Conservation (phyloP, 1,139 yeast species). For the Lodderomyces jiufengensis region DNA sequence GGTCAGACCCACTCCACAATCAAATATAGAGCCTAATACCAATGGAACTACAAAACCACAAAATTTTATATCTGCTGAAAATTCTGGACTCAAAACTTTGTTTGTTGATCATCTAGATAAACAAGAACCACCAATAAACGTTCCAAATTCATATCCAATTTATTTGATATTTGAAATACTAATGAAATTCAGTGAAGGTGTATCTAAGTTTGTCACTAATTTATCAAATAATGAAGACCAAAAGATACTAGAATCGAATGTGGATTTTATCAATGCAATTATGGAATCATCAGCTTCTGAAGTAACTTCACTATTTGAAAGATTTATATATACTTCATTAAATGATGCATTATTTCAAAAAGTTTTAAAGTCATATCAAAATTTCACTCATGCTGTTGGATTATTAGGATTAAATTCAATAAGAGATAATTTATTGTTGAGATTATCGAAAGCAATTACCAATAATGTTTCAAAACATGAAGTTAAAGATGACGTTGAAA, state of each 20-base stretch:
- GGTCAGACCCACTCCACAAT: slow-evolving; percentile 21
- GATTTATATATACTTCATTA: slow-evolving; percentile 59
- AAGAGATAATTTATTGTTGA: slow-evolving; percentile 56
- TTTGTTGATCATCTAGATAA: slow-evolving; percentile 78
- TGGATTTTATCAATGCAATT: slow-evolving; percentile 38
- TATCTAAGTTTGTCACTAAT: slow-evolving; percentile 52
- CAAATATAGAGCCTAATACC: slow-evolving; percentile 3
- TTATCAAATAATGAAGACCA: slow-evolving; percentile 29
- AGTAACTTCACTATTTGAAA: slow-evolving; percentile 44
- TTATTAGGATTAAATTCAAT: slow-evolving; percentile 53
- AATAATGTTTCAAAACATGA: slow-evolving; percentile 31
- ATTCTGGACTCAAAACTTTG: slow-evolving; percentile 45
- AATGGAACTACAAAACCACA: slow-evolving; percentile 2
- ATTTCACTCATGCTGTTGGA: slow-evolving; percentile 79
- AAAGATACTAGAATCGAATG: slow-evolving; percentile 29
- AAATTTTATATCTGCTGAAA: slow-evolving; percentile 22
- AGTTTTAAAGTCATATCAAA: slow-evolving; percentile 69
- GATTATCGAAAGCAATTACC: slow-evolving; percentile 55
- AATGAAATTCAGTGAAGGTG: slow-evolving; percentile 61
- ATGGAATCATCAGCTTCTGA: slow-evolving; percentile 44
- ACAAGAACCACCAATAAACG: slow-evolving; percentile 57
- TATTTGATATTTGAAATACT: slow-evolving; percentile 57
- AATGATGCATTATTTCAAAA: slow-evolving; percentile 66
- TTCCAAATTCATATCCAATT: slow-evolving; percentile 61
- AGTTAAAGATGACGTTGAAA: slow-evolving; percentile 2